phyloP scores from a whole-genome alignment of 768 basidiomycete genomes.

The Leucocoprinus leucothites region DNA sequence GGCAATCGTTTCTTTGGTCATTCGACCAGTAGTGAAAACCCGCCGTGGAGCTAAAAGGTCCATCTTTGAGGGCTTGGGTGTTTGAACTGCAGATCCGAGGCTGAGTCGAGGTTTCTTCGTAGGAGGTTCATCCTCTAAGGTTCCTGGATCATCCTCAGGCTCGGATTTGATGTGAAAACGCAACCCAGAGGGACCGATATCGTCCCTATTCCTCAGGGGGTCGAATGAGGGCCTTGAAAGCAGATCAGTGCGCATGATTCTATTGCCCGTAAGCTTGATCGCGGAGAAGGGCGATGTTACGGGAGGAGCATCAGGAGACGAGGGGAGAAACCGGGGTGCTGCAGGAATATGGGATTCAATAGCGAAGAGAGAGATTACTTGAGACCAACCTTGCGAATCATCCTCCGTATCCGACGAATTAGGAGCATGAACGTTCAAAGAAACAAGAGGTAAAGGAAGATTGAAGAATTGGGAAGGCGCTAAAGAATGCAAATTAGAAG shows the following conservation, averaged over 20 bases:
- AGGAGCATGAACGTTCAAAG: background rate
- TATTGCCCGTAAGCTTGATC: background rate
- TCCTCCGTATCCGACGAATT: slow-evolving; percentile 13
- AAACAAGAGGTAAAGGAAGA: background rate
- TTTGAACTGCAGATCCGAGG: background rate
- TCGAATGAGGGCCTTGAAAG: background rate
- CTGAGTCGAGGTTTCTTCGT: slow-evolving; percentile 4
- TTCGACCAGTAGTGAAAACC: slow-evolving; percentile 3
- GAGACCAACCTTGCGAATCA: slow-evolving; percentile 9
- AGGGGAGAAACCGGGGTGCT: slow-evolving; percentile 1
- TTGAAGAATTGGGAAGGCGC: background rate
- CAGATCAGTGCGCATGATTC: background rate
- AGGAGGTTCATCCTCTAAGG: background rate
- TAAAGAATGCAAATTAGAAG: background rate
- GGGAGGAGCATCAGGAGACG: slow-evolving; percentile 3
- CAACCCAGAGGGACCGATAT: background rate
- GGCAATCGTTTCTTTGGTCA: slow-evolving; percentile 1
- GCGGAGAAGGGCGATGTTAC: background rate
- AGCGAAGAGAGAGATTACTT: background rate
- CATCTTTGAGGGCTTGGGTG: background rate
- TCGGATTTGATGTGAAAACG: slow-evolving; percentile 2
- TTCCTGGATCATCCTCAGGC: background rate
- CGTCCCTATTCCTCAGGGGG: background rate
- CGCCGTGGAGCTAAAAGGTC: background rate
- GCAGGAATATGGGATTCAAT: background rate